These are phyloP conservation scores for Talaromyces thailandensis DNA, from an alignment of 495 filamentous ascomycete species.

Conservation along the genomic window DNA sequence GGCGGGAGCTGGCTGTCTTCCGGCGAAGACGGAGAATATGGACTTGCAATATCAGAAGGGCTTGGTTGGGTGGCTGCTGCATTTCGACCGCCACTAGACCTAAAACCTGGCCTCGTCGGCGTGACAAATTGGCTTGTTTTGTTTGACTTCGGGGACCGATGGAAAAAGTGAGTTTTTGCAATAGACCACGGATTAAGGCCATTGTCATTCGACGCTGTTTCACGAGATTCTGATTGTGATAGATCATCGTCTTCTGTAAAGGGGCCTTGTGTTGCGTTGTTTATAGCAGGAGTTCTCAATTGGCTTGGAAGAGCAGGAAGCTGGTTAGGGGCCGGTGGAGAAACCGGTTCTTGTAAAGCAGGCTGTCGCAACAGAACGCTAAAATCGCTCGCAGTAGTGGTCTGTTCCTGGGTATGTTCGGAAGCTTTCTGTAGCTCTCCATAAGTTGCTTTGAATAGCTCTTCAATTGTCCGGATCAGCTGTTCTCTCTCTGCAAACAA, in stretches of 20 bases:
- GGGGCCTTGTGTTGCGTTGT: too few relatives aligned
- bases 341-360: background rate
- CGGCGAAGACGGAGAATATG: background rate
- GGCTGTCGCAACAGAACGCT: constrained; percentile 2
- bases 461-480: constrained; percentile 44
- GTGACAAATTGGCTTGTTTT: background rate
- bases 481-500: constrained; percentile 56
- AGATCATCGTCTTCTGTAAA: constrained; percentile 6
- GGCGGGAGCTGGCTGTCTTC: background rate
- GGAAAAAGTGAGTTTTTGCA: constrained; percentile 10
- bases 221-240: background rate
- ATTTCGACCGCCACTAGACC: background rate
- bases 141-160: background rate
- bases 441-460: constrained; percentile 47
- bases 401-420: background rate
- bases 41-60: background rate
- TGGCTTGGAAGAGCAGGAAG: background rate
- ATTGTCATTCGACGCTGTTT: background rate
- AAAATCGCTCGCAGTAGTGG: background rate
- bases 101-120: background rate
- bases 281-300: background rate
- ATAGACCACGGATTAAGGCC: constrained; percentile 26
- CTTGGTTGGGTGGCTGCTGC: background rate
- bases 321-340: background rate
- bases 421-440: constrained; percentile 23